These are phyloP conservation scores for Xerocomus potaroensis DNA, from an alignment of 768 basidiomycete species.

Conservation along the genomic window DNA sequence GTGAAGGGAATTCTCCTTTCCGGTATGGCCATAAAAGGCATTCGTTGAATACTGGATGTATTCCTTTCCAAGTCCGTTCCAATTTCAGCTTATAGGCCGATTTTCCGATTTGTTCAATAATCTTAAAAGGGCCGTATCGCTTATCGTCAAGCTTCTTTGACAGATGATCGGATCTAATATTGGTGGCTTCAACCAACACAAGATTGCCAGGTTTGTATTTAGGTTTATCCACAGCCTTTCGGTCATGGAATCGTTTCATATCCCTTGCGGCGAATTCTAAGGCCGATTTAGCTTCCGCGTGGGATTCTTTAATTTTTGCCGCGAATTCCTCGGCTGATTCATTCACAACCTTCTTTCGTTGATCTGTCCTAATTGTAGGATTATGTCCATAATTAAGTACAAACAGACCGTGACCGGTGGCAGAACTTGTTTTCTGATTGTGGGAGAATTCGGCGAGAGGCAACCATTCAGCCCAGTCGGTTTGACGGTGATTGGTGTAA, in stretches of 20 bases:
- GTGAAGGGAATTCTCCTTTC: background rate
- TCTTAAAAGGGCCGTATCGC: background rate
- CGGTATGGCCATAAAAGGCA: background rate
- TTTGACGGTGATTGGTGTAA: too few species aligned
- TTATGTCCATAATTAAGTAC: conserved; percentile 4
- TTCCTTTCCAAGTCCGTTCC: background rate
- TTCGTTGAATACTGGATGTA: background rate
- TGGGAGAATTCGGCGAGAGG: background rate
- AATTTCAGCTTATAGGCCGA: background rate
- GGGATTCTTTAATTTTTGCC: background rate
- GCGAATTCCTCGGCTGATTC: background rate
- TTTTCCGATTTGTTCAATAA: background rate
- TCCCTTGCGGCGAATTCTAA: background rate
- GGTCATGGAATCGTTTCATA: background rate
- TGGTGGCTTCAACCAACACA: background rate
- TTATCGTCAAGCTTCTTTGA: background rate
- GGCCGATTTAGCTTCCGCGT: background rate
- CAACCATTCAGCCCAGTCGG: too few species aligned
- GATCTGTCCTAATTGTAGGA: background rate
- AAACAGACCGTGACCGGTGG: conserved; percentile 30
- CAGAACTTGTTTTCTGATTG: background rate
- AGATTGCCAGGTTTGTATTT: background rate
- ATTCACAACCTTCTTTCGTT: background rate
- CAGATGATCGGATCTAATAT: background rate
- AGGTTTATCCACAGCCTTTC: background rate